Evolutionary conservation across 163 green algal genomes (phyloP).

Genomic region (Scenedesmus sp.): DNA sequence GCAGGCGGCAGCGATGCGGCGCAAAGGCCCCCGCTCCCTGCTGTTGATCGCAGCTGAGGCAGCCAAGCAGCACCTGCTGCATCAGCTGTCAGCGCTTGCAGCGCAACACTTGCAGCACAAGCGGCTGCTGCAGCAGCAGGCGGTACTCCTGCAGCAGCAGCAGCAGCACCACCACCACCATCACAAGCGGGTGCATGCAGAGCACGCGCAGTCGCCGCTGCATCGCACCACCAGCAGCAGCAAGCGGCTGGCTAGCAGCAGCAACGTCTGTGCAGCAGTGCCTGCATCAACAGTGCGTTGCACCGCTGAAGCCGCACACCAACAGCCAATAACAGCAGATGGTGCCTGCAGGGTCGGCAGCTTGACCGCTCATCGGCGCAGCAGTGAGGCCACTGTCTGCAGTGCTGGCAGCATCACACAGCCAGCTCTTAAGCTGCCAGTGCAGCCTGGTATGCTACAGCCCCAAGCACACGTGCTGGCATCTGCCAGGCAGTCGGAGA

Average conservation of each 20-base stretch:
- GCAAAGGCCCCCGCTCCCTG: not conserved
- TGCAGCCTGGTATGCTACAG: not conserved
- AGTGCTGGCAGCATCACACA: not conserved
- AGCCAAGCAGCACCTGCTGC: not conserved
- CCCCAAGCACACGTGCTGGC: not conserved
- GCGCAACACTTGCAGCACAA: not conserved
- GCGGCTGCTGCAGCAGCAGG: not conserved
- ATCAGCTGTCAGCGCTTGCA: not conserved
- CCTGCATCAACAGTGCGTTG: not conserved
- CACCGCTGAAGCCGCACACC: not conserved
- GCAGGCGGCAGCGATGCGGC: not conserved
- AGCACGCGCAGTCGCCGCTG: not conserved
- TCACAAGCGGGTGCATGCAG: not conserved
- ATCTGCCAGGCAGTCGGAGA: not conserved
- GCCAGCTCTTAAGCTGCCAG: not conserved
- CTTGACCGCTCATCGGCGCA: not conserved
- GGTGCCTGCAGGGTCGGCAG: not conserved
- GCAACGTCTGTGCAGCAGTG: not conserved
- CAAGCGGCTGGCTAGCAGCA: not conserved
- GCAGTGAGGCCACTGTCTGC: not conserved
- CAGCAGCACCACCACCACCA: not conserved
- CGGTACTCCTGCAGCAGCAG: not conserved
- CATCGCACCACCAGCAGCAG: not conserved
- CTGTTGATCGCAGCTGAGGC: constrained; percentile 2
- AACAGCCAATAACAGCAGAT: not conserved